These are phyloP conservation scores for Neonectria neomacrospora DNA, from an alignment of 2,329 filamentous ascomycete species.

Conservation along the genomic window DNA sequence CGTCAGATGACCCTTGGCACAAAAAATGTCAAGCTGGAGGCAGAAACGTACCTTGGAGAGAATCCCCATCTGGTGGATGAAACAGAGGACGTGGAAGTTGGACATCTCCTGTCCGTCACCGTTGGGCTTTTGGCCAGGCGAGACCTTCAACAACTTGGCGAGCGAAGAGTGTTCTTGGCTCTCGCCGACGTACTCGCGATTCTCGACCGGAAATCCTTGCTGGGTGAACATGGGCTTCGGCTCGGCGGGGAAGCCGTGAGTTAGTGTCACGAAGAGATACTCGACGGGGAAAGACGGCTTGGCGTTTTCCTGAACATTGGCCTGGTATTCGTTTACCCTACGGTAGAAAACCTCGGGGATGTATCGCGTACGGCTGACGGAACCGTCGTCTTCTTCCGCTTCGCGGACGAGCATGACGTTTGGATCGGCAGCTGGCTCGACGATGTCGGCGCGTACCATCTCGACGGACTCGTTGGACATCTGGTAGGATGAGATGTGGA, in stretches of 20 bases:
- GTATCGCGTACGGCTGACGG: constrained; percentile 78
- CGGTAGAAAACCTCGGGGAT: constrained; percentile 98
- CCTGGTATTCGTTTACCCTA: constrained; percentile 94
- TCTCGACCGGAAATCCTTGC: constrained; percentile 87
- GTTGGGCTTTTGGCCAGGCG: constrained; percentile 67
- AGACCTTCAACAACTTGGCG: constrained; percentile 74
- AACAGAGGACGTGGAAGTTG: constrained; percentile 95
- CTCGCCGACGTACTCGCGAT: constrained; percentile 87
- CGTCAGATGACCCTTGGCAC: constrained; percentile 11
- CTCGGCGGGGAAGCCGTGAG: constrained; percentile 90
- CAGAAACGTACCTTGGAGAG: constrained; percentile 78
- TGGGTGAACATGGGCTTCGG: constrained; percentile 81
- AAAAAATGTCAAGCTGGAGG: background rate
- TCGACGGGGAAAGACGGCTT: constrained; percentile 97
- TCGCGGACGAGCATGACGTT: constrained; percentile 93
- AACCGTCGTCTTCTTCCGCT: constrained; percentile 85
- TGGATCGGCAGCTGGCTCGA: constrained; percentile 94
- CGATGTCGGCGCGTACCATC: constrained; percentile 94
- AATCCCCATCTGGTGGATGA: constrained; percentile 81
- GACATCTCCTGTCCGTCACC: constrained; percentile 77
- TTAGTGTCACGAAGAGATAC: constrained; percentile 94
- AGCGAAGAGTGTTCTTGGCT: constrained; percentile 80
- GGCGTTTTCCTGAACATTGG: constrained; percentile 95
- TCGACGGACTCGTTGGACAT: constrained; percentile 95
- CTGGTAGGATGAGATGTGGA: constrained; percentile 91